Percentiles rank a stretch among this genome's conserved stretches.
Conservation (phyloP, 495 filamentous ascomycete species). For the Xylaria intraflava region DNA sequence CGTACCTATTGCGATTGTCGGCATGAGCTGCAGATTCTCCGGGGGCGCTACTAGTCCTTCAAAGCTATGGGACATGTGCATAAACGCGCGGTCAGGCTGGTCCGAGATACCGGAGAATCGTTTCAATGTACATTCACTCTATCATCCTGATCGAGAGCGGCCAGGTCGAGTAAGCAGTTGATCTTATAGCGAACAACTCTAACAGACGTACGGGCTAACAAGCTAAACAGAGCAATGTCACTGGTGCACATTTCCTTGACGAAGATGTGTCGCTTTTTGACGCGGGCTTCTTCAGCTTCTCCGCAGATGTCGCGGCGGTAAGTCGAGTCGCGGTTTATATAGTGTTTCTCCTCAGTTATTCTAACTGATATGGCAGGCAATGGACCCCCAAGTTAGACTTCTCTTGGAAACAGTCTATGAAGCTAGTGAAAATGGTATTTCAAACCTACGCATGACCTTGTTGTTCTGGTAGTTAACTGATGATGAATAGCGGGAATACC, state of each 20-base stretch:
- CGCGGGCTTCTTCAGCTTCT: background rate
- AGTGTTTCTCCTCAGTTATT: constrained; percentile 49
- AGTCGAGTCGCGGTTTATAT: constrained; percentile 49
- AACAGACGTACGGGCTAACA: background rate
- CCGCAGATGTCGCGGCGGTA: background rate
- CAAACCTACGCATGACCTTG: no score
- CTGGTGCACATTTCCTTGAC: background rate
- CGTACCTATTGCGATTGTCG: constrained; percentile 40
- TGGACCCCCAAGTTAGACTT: constrained; percentile 38
- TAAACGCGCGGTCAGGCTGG: constrained; percentile 2
- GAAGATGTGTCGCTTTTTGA: background rate
- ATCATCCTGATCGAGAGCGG: constrained; percentile 38
- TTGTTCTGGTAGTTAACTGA: no score
- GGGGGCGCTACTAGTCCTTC: constrained; percentile 35
- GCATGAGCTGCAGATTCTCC: constrained; percentile 47
- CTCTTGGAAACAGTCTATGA: constrained; percentile 38
- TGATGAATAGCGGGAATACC: no score
- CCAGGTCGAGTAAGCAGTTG: no score
- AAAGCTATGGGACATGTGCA: constrained; percentile 39
- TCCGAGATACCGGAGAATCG: constrained; percentile 48
- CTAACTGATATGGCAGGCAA: constrained; percentile 47
- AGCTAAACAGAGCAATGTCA: background rate
- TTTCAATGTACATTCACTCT: constrained; percentile 52
- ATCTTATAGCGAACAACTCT: no score
- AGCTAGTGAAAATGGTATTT: background rate